Base-by-base conservation (phyloP, 176 grass and related monocot genomes). In the Lolium perenne region DNA sequence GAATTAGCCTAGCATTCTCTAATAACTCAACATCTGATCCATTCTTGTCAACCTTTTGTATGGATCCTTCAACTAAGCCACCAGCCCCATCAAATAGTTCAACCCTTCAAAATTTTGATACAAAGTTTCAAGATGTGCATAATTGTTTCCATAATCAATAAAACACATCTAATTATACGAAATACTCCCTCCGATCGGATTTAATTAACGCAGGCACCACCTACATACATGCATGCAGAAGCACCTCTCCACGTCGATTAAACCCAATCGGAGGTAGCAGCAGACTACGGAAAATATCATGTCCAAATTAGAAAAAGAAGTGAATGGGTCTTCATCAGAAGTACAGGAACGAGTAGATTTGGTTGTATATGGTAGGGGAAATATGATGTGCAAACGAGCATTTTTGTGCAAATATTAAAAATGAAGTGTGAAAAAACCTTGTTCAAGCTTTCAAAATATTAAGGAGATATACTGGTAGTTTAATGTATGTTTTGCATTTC, bases 51-150 rank as follows among this genome's bases (percentile, higher is more conserved):
- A 98, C 69, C 81, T 87, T 98, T 65, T 90, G 84, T 86, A 98
- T 92, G 38, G 78, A 92, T 20, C 93, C 96, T 86, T 98, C 93
- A 77, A 89, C 92, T 40, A 98, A 71, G 76, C 93, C 81, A 77
- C 96, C 96, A 1, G 49, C 84, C 11, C 93, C 96, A 82, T 98
- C 88, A 63, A 95, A 98, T 71, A 98, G 82, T 74, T 95, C 93
- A 81, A 98, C 75, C 91, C 96, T 98, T 87, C 0, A 7, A 88
- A 83, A 83, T 20, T 69, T 82, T 45, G 29, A 14, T 57, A 66
- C 60, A 8, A 43, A 81, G 41, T 83, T 71, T 57, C n/a, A 80
- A 21, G 25, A 76, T 45, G 20, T 82, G 17, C 11, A 60, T 9
- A 76, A 58, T 29, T 6, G 8, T 43, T 43, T 43, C 41, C 7